phyloP scores from a whole-genome alignment of 495 filamentous ascomycete species.

The Penicillium chermesinum region DNA sequence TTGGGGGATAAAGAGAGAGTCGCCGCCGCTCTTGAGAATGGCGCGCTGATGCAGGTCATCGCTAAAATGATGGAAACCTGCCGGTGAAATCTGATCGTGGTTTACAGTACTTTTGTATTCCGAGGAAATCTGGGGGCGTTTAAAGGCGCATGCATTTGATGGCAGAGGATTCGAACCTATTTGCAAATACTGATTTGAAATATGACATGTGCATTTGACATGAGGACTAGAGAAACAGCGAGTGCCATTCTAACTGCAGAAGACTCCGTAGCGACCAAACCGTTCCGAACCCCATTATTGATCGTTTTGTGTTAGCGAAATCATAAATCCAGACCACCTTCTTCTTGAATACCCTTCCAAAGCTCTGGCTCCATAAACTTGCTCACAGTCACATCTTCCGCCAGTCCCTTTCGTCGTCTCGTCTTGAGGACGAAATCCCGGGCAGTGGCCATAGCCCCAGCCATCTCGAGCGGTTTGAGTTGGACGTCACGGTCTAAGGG shows the following conservation, averaged over 20 bases:
- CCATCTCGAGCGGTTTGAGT: slow-evolving; percentile 78
- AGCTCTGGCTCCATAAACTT: slow-evolving; percentile 96
- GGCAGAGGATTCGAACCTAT: too few species aligned
- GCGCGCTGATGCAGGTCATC: slow-evolving; percentile 78
- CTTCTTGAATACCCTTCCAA: slow-evolving; percentile 81
- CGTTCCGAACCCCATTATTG: slow-evolving; percentile 5
- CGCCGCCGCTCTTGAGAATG: slow-evolving; percentile 90
- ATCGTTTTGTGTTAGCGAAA: background rate
- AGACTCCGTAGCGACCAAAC: slow-evolving; percentile 11
- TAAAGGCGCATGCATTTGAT: too few species aligned
- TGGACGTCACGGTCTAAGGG: slow-evolving; percentile 84
- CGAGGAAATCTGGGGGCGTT: too few species aligned
- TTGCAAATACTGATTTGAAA: too few species aligned
- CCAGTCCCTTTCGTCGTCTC: slow-evolving; percentile 82
- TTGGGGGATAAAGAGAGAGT: slow-evolving; percentile 94
- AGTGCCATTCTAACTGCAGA: background rate
- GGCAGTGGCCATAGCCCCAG: slow-evolving; percentile 77
- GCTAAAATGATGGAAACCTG: slow-evolving; percentile 92
- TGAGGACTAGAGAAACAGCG: slow-evolving; percentile 16
- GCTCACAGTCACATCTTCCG: slow-evolving; percentile 90
- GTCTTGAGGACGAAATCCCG: slow-evolving; percentile 97
- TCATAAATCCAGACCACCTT: slow-evolving; percentile 74
- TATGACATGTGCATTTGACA: slow-evolving; percentile 8
- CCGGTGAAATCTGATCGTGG: slow-evolving; percentile 28
- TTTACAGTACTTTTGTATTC: too few species aligned